These are phyloP conservation scores for Penicillium pancosmium DNA, from an alignment of 495 filamentous ascomycete genomes.

Conservation along the genomic window DNA sequence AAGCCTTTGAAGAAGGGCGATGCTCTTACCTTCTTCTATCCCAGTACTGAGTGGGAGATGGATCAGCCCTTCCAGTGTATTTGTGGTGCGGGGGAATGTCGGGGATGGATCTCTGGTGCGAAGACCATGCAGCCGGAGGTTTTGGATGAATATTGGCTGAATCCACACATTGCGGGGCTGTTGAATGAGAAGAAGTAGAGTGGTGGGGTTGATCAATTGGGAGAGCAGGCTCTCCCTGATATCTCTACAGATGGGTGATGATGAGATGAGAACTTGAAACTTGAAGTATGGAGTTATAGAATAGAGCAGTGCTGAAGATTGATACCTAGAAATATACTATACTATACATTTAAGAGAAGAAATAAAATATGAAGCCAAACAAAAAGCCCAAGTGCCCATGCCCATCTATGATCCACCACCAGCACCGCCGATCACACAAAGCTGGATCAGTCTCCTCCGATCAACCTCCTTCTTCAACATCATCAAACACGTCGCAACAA, in stretches of 20 bases:
- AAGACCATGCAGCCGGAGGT: slow-evolving; percentile 31
- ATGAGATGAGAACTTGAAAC: no score
- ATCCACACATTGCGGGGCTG: slow-evolving; percentile 38
- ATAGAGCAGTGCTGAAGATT: no score
- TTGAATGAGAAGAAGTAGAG: slow-evolving; percentile 24
- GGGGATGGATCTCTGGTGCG: slow-evolving; percentile 39
- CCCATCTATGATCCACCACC: background rate
- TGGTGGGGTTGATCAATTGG: background rate
- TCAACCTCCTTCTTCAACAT: slow-evolving; percentile 65
- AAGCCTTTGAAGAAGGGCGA: slow-evolving; percentile 60
- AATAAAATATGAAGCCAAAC: no score
- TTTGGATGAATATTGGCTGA: slow-evolving; percentile 43
- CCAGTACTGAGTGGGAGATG: slow-evolving; percentile 76
- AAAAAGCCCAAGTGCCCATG: no score
- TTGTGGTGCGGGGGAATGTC: slow-evolving; percentile 52
- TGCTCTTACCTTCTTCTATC: slow-evolving; percentile 78
- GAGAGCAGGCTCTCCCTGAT: background rate
- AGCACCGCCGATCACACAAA: slow-evolving; percentile 39
- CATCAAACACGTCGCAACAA: slow-evolving; percentile 53
- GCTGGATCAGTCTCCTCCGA: slow-evolving; percentile 49
- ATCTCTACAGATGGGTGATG: background rate
- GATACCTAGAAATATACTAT: no score
- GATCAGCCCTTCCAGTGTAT: slow-evolving; percentile 70
- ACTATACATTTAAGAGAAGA: no score
- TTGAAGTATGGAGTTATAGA: no score